Base-by-base conservation (phyloP, 805 yeast genomes). In the Sugiyamaella americana region DNA sequence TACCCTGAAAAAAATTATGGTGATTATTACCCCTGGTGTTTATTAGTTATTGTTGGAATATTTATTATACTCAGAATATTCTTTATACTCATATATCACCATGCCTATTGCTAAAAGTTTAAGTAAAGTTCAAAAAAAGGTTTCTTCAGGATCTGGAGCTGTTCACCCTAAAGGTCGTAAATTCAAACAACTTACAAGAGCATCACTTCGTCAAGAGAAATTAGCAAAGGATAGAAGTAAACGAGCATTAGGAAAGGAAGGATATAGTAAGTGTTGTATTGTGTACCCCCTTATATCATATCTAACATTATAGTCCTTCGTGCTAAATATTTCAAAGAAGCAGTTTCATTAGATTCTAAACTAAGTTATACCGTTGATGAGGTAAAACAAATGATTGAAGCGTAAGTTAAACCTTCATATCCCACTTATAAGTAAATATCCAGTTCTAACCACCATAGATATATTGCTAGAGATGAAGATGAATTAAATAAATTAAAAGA, bases 81-180 rank as follows among this genome's bases (percentile, higher is more conserved):
- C 32, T 26, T 8, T 26, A 41, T 22, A 46, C 20, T 5, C 8
- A 16, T 35, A 11, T 16, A 8, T 17, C 17, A 37, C 30, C 16
- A 82, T 83, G 89, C 87, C 87, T 13, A 66, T 81, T 51, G 82
- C 79, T 16, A 85, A 84, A 58, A 78, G 78, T 51, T 69, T 86
- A 44, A 63, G 71, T 19, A 85, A 84, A 57, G 83, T 86, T 30
- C 72, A 76, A 53, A 82, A 82, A 65, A 71, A 74, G 54, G 66
- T 80, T 46, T 68, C 76, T 48, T 74, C 74, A 56, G 69, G 77
- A 50, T 77, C 75, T 36, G 78, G 75, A 38, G 70, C 76, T 34
- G 68, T 84, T 55, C 98, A 91, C 62, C 93, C 95, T 19, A 83
- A 82, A 59, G 96, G 97, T 6, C 76, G 96, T 45, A 91, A 88